Evolutionary conservation across 2,329 filamentous ascomycete species (phyloP), one percentile per base, ranked within the genome.

Genomic region (Alternaria rosae): DNA sequence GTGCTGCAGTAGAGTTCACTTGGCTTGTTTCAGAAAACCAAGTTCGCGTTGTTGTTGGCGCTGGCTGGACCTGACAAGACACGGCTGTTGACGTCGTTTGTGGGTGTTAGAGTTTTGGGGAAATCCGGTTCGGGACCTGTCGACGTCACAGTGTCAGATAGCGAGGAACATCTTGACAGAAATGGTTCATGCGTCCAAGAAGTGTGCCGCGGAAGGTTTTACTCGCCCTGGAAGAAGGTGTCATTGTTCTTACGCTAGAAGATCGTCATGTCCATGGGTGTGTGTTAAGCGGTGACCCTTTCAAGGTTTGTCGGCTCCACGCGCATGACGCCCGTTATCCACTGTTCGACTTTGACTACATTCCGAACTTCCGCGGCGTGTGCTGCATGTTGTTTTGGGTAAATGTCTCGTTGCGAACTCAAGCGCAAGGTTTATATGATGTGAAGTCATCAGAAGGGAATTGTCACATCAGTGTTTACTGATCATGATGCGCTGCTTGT

Each of bases 401-500:
- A 42, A 21, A 53, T 26, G 15, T 42, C 9, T 42, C 20, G 30
- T 13, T n/a, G 30, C 47, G 20, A 51, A 10, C 6, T 42, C 3
- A 42, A 13, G 23, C 35, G 13, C 12, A 13, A 28, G 41, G 23
- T 15, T 42, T 20, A 23, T n/a, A 21, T 35, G 5, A 26, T 15
- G 50, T 54, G 48, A 59, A 54, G 50, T 54, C 57, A 56, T 41
- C 21, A 30, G 42, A 13, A 41, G 30, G 25, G 15, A 6, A 6
- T 23, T 55, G 20, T 60, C 52, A 32, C 25, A 25, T 45, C 13
- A 57, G 53, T 25, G 35, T 57, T 41, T 57, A 54, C 42, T 47
- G 58, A 61, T 61, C 53, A 61, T 61, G 53, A 57, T 61, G 58
- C 53, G 17, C 28, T 57, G 58, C 58, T 57, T 38, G 44, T 44